Percentiles rank a stretch among this genome's conserved stretches.
Evolutionary conservation across 495 filamentous ascomycete genomes (phyloP).

Genomic region (Ascobolus immersus): DNA sequence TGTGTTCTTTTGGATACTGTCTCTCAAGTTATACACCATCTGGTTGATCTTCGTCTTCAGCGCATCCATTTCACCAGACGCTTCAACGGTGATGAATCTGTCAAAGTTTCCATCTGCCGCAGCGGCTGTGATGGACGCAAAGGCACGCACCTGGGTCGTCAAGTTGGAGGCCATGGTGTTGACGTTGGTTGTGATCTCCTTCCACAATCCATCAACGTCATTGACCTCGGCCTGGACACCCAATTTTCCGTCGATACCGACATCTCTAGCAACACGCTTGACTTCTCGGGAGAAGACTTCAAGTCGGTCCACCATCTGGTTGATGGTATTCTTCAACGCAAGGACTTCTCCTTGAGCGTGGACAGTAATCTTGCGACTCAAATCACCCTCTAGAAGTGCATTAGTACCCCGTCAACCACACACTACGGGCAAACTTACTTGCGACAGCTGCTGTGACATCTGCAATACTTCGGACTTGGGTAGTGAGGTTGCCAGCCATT

Average conservation of each 20-base stretch:
- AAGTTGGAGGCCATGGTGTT: conserved; percentile 98
- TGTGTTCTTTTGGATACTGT: conserved; percentile 96
- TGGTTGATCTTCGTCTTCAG: conserved; percentile 98
- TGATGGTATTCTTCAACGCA: conserved; percentile 88
- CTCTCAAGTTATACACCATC: conserved; percentile 88
- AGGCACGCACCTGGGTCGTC: conserved; percentile 91
- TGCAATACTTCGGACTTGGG: conserved; percentile 93
- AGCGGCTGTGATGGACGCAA: conserved; percentile 91
- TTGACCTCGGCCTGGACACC: conserved; percentile 91
- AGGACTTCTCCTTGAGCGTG: conserved; percentile 88
- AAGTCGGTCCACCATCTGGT: conserved; percentile 93
- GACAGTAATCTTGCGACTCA: conserved; percentile 89
- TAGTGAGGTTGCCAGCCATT: conserved; percentile 96
- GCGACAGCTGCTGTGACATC: conserved; percentile 97
- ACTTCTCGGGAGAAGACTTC: conserved; percentile 94
- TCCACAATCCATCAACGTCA: conserved; percentile 84
- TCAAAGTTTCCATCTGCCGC: conserved; percentile 94
- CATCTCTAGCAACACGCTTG: conserved; percentile 85
- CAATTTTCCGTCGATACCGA: conserved; percentile 97
- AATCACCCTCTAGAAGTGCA: conserved; percentile 32
- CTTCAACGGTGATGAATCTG: conserved; percentile 90
- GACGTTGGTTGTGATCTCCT: conserved; percentile 92
- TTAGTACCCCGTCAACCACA: background rate
- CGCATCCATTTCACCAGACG: conserved; percentile 97
- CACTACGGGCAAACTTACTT: conserved; percentile 14